These are phyloP conservation scores for Aspergillus haitiensis DNA, from an alignment of 495 filamentous ascomycete genomes.

Conservation along the genomic window DNA sequence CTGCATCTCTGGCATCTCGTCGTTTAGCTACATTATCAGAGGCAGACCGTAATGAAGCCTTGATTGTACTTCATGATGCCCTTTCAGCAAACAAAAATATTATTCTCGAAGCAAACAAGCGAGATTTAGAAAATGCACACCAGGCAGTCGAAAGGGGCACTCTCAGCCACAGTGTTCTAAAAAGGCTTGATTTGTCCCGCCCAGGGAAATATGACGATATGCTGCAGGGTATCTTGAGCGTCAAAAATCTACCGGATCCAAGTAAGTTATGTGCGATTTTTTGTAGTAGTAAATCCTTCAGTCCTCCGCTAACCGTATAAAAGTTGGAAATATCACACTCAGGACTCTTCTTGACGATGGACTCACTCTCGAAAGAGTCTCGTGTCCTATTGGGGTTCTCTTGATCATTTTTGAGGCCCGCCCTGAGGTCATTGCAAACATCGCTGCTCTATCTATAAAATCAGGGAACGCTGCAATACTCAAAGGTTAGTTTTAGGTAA, in stretches of 20 bases:
- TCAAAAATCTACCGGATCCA: constrained; percentile 83
- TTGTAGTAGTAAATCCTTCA: not conserved
- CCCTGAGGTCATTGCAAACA: constrained; percentile 98
- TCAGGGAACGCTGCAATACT: constrained; percentile 96
- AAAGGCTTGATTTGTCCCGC: constrained; percentile 80
- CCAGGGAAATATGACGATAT: constrained; percentile 96
- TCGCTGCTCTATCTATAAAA: constrained; percentile 94
- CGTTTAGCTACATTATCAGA: constrained; percentile 64
- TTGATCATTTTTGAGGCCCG: constrained; percentile 98
- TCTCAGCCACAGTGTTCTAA: constrained; percentile 83
- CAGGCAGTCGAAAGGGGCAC: constrained; percentile 70
- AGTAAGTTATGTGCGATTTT: constrained; percentile 52
- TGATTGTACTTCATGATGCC: constrained; percentile 76
- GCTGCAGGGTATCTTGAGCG: constrained; percentile 91
- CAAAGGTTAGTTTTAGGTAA: constrained; percentile 59
- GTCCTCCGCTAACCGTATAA: constrained; percentile 15
- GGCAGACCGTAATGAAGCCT: constrained; percentile 72
- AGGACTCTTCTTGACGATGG: constrained; percentile 87
- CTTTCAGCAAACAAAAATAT: constrained; percentile 64
- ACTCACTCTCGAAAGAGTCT: constrained; percentile 78
- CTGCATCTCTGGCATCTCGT: constrained; percentile 70
- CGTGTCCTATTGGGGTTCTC: constrained; percentile 92
- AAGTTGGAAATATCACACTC: constrained; percentile 82
- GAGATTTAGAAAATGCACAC: constrained; percentile 72
- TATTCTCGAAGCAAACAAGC: constrained; percentile 83